Evolutionary conservation across 129 eudicot genomes (phyloP), one percentile per base, ranked within the genome.

Genomic region (Oenanthe sinensis): DNA sequence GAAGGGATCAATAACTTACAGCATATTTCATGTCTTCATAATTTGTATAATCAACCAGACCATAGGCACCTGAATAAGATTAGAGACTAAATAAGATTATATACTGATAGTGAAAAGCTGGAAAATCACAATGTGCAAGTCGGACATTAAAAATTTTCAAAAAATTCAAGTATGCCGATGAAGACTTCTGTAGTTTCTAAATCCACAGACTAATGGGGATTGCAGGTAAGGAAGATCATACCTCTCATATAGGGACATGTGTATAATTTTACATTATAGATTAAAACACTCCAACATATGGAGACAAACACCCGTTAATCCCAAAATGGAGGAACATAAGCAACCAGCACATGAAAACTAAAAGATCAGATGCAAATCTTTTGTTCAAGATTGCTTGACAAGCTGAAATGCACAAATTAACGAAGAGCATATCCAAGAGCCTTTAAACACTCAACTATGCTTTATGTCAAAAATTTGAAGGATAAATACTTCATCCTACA

Each of bases 1-100:
- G 20, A 19, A 46, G 9, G 39, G 47, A 50, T 46, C 70, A 39
- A 9, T 16, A 67, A 87, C 98, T 93, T 89, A 93, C 98, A 85
- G 98, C 98, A 89, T 91, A 91, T 84, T 91, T 91, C 98, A 93
- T 93, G 87, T 93, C 98, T 8, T 93, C 98, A 49, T 85, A 88
- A 79, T 86, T 91, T 2, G 97, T 91, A 63, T 93, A 93, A 79
- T 93, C 98, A 82, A 93, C 97, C 81, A 93, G 81, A 77, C 97
- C 98, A 88, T 60, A 89, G 33, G 98, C 88, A 74, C 98, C 98
- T 93, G 84, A 67, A 33, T 67, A 67, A 30, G 39, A 30, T 67
- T 30, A 30, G 9, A 60, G 33, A 9, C 14, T 33, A 33, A 67
- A 33, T 67, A 67, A 30, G 39, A 30, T 67, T 30, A 30, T 9